Evolutionary conservation across 305 asterid species (phyloP).

Genomic region (Withania somnifera): DNA sequence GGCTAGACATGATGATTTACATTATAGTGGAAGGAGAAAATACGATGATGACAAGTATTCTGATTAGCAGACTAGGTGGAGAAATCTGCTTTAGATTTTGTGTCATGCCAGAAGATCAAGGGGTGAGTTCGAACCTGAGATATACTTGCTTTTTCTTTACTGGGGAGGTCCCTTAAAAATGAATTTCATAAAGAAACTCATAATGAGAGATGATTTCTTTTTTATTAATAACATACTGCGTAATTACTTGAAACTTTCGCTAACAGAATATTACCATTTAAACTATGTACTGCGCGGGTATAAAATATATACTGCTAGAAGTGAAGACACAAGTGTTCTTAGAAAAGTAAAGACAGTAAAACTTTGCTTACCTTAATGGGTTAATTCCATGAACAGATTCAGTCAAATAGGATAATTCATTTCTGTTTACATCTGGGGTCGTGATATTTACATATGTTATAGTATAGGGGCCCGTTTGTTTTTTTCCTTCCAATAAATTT

Average conservation of each 20-base stretch:
- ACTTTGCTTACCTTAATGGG: neutral
- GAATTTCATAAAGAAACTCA: neutral
- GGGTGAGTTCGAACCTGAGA: neutral
- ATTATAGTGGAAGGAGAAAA: constrained; percentile 37
- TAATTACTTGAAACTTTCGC: neutral
- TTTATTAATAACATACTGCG: neutral
- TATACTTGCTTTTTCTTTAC: neutral
- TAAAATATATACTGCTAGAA: neutral
- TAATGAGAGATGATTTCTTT: neutral
- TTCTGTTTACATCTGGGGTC: neutral
- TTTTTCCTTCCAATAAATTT: neutral
- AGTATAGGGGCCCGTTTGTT: neutral
- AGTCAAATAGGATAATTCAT: neutral
- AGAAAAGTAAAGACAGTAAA: neutral
- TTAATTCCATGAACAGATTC: neutral
- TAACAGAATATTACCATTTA: neutral
- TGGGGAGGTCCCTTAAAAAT: neutral
- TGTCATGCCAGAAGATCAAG: neutral
- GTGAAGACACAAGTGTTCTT: neutral
- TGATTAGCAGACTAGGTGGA: constrained; percentile 33
- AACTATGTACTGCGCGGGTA: neutral
- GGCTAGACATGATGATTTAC: constrained; percentile 44
- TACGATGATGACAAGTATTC: constrained; percentile 39
- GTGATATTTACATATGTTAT: too few species aligned
- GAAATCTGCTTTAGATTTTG: constrained; percentile 6